Evolutionary conservation across 2,329 filamentous ascomycete species (phyloP), one percentile per base, ranked within the genome.

Genomic region (Fusarium heterosporum): DNA sequence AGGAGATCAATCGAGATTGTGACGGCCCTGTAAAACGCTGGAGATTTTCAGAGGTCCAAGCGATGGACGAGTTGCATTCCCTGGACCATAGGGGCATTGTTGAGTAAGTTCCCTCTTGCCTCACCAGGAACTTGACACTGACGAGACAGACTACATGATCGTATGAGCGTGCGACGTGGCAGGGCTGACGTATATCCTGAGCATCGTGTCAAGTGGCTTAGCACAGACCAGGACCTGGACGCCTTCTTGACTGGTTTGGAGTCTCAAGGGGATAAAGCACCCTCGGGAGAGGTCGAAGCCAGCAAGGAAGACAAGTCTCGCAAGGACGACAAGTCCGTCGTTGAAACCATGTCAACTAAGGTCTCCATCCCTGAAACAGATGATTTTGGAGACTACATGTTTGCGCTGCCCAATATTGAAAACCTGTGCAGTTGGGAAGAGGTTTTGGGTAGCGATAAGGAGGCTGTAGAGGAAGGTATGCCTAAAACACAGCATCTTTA

Each of bases 1-100:
- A 48, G 1, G 39, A 55, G 8, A 26, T 77, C 40, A 77, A 77
- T 25, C 26, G 29, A 9, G 55, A 49, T 16, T 69, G 67, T 41
- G 50, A 66, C 10, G 64, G 56, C 6, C 61, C 58, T 30, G 69
- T 71, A 38, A 68, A 63, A 45, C 61, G 64, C 9, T 68, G 72
- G 49, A 54, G 49, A n/a, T 76, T 76, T 46, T 69, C 69, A 0
- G 17, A 25, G 12, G 45, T 70, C 8, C 69, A 76, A 12, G 62
- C 72, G 1, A 26, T 61, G 19, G 32, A 41, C 7, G 51, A 69
- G 11, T 22, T 63, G 9, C 13, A 48, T 9, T 17, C 19, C 2
- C 52, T 72, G 30, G 43, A 47, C 2, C 30, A 49, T 11, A 42
- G 40, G 16, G 60, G 62, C 5, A 13, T 62, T 5, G 38, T 75